Evolutionary conservation across 1,284 basidiomycete genomes (phyloP).

Genomic region (Ustilago sp.): DNA sequence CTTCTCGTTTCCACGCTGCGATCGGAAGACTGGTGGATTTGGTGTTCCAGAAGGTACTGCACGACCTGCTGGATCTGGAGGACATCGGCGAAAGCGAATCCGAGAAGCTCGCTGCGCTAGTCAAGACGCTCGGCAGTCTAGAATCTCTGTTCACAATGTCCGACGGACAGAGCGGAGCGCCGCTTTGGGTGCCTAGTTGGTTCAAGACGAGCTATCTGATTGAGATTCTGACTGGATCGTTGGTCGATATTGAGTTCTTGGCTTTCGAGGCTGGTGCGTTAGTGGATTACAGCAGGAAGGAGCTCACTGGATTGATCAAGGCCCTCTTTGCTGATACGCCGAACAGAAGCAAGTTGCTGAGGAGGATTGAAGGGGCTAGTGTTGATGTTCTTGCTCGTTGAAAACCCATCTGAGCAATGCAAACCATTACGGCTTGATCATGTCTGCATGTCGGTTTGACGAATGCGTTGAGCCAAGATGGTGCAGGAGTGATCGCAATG

Average conservation of each 20-base stretch:
- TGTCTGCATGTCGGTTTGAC: background rate
- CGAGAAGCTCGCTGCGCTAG: slow-evolving; percentile 82
- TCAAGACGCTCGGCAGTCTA: slow-evolving; percentile 79
- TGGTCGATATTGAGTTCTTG: slow-evolving; percentile 86
- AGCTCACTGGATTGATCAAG: slow-evolving; percentile 82
- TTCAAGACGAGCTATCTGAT: slow-evolving; percentile 67
- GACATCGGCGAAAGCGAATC: slow-evolving; percentile 95
- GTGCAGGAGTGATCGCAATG: background rate
- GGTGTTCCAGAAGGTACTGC: slow-evolving; percentile 78
- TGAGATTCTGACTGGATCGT: slow-evolving; percentile 63
- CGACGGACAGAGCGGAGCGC: slow-evolving; percentile 69
- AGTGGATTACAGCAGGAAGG: slow-evolving; percentile 87
- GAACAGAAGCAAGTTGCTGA: slow-evolving; percentile 56
- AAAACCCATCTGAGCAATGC: background rate
- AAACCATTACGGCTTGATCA: background rate
- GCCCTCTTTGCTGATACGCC: slow-evolving; percentile 81
- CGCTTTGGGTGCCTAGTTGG: slow-evolving; percentile 64
- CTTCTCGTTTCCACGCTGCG: slow-evolving; percentile 59
- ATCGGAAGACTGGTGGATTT: slow-evolving; percentile 82
- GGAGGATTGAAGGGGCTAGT: slow-evolving; percentile 50
- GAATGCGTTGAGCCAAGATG: background rate
- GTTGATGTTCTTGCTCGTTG: slow-evolving; percentile 40
- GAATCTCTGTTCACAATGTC: slow-evolving; percentile 82
- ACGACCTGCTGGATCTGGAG: slow-evolving; percentile 80
- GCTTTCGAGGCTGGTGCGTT: slow-evolving; percentile 86